These are phyloP conservation scores for Sugiyamaella paludigena DNA, from an alignment of 1,139 yeast species.

Conservation along the genomic window DNA sequence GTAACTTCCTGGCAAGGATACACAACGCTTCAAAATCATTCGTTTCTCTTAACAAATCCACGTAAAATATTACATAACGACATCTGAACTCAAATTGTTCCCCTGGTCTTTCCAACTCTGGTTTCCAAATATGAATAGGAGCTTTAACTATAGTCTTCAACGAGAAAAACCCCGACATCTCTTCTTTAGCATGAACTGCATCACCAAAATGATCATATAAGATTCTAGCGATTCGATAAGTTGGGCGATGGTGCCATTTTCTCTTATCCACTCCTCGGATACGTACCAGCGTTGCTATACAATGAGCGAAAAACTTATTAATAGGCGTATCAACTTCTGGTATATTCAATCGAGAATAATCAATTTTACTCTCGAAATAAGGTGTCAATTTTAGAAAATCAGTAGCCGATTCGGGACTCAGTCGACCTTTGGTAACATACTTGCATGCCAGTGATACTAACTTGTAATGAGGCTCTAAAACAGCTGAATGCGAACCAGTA, in stretches of 20 bases:
- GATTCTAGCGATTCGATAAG: slow-evolving; percentile 68
- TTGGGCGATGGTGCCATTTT: slow-evolving; percentile 90
- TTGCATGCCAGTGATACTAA: slow-evolving; percentile 61
- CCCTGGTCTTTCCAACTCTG: slow-evolving; percentile 88
- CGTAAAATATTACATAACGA: slow-evolving; percentile 64
- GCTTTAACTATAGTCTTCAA: slow-evolving; percentile 64
- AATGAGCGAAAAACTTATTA: slow-evolving; percentile 30
- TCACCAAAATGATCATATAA: slow-evolving; percentile 55
- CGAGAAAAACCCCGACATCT: slow-evolving; percentile 61
- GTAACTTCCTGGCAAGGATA: slow-evolving; percentile 61
- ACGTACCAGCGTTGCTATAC: slow-evolving; percentile 40
- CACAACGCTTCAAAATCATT: slow-evolving; percentile 61
- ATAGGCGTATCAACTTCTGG: background rate
- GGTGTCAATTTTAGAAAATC: slow-evolving; percentile 37
- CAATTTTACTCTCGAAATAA: slow-evolving; percentile 19
- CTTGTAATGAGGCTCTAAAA: slow-evolving; percentile 73
- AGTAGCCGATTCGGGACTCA: slow-evolving; percentile 44
- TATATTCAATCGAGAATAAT: background rate
- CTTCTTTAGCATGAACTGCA: slow-evolving; percentile 54
- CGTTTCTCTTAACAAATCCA: slow-evolving; percentile 53
- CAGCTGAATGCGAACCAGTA: slow-evolving; percentile 43
- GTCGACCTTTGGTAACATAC: slow-evolving; percentile 42
- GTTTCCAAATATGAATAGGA: slow-evolving; percentile 87
- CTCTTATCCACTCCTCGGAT: slow-evolving; percentile 65
- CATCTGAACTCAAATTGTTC: slow-evolving; percentile 80